A percentile compares a stretch with the other conserved stretches of the same genome.
These are phyloP conservation scores for Claviceps digitariae DNA, from an alignment of 2,329 filamentous ascomycete genomes.

Conservation along the genomic window DNA sequence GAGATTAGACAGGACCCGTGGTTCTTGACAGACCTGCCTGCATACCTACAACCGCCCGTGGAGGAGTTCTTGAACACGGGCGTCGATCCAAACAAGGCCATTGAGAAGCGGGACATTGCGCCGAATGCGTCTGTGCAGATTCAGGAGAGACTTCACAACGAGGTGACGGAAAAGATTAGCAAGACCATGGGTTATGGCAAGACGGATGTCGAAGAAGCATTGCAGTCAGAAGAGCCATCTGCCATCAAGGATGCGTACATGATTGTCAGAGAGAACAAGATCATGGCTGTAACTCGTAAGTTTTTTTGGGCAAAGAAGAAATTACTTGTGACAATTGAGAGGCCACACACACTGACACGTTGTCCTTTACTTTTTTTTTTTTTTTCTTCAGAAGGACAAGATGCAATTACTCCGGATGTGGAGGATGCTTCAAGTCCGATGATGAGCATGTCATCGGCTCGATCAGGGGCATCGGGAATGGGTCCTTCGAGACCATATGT, in stretches of 20 bases:
- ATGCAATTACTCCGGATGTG: conserved; percentile 20
- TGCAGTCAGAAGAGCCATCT: conserved; percentile 84
- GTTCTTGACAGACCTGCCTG: conserved; percentile 78
- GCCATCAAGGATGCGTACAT: conserved; percentile 98
- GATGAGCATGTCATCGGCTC: conserved; percentile 39
- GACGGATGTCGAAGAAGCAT: conserved; percentile 85
- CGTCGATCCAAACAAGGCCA: conserved; percentile 85
- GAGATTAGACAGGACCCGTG: conserved; percentile 89
- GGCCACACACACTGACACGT: conserved; percentile 7
- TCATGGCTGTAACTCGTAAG: conserved; percentile 91
- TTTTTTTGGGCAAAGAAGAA: conserved; percentile 12
- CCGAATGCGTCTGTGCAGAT: conserved; percentile 65
- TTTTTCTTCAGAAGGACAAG: conserved; percentile 18
- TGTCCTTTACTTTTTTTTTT: background rate
- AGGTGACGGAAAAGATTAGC: conserved; percentile 88
- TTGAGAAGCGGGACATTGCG: conserved; percentile 68
- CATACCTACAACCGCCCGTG: conserved; percentile 74
- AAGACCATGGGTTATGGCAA: conserved; percentile 97
- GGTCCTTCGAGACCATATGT: conserved; percentile 43
- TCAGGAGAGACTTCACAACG: conserved; percentile 80
- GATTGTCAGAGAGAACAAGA: conserved; percentile 93
- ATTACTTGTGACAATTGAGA: background rate
- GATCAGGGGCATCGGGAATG: conserved; percentile 37
- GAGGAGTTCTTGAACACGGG: conserved; percentile 91
- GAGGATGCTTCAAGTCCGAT: conserved; percentile 34